These are phyloP conservation scores for Populus deltoides DNA, from an alignment of 345 rosid genomes.

Conservation along the genomic window DNA sequence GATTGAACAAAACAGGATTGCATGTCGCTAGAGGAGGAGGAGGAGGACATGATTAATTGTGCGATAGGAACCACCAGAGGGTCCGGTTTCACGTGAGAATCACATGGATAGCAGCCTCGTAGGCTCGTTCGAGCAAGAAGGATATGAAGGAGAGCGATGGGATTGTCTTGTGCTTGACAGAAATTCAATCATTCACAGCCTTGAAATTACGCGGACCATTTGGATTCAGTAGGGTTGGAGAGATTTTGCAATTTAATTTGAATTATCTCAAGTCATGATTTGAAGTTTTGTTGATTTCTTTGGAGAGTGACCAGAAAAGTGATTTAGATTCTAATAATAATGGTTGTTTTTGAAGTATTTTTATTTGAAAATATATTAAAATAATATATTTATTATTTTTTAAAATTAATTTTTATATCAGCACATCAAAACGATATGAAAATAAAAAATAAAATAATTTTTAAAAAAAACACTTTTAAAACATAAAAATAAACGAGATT, in stretches of 20 bases:
- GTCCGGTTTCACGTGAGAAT: slow-evolving; percentile 43
- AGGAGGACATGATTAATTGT: slow-evolving; percentile 4
- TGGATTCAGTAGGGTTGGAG: not conserved
- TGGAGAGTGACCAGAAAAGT: too few species aligned
- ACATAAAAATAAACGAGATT: too few species aligned
- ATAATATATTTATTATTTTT: too few species aligned
- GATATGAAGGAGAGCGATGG: not conserved
- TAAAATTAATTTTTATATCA: too few species aligned
- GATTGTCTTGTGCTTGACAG: not conserved
- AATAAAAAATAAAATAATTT: too few species aligned
- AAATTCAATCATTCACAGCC: not conserved
- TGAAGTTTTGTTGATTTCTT: not conserved
- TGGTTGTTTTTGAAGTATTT: too few species aligned
- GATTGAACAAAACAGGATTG: slow-evolving; percentile 8
- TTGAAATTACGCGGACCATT: not conserved
- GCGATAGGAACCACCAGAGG: not conserved
- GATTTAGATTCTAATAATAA: too few species aligned
- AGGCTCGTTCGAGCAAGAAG: not conserved
- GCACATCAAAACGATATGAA: rapidly evolving
- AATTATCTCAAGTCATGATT: not conserved
- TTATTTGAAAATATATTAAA: too few species aligned
- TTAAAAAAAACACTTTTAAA: too few species aligned
- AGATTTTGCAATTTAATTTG: not conserved
- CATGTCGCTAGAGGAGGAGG: not conserved
- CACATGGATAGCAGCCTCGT: slow-evolving; percentile 36